phyloP scores from a whole-genome alignment of 371 early-diverging fungal species.

The Pancytospora epiphaga region DNA sequence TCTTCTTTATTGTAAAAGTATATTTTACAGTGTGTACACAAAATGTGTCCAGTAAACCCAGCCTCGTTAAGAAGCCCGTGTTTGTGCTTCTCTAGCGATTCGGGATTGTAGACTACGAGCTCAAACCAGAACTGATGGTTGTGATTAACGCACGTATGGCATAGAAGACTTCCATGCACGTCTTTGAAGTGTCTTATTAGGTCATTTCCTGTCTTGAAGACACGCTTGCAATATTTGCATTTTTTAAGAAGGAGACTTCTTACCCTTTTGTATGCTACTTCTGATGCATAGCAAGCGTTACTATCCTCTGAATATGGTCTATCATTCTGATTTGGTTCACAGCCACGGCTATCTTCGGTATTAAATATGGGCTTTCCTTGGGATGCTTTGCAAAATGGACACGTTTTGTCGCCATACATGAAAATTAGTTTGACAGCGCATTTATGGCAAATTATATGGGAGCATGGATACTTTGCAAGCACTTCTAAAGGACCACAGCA shows the following conservation, averaged over 20 bases:
- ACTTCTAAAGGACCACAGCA: constrained; percentile 11
- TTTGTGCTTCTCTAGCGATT: constrained; percentile 43
- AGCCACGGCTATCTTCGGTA: background rate
- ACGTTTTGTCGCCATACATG: constrained; percentile 27
- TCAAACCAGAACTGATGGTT: constrained; percentile 55
- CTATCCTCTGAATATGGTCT: background rate
- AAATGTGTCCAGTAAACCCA: constrained; percentile 54
- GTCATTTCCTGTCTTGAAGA: constrained; percentile 26
- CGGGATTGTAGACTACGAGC: constrained; percentile 35
- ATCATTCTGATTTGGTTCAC: background rate
- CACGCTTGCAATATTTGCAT: constrained; percentile 46
- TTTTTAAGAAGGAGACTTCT: constrained; percentile 29
- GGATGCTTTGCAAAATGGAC: constrained; percentile 41
- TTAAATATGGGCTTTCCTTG: constrained; percentile 1
- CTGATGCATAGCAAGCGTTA: background rate
- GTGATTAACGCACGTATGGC: constrained; percentile 48
- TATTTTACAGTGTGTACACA: constrained; percentile 53
- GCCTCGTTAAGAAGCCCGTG: constrained; percentile 40
- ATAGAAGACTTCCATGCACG: constrained; percentile 44
- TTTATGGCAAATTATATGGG: constrained; percentile 39
- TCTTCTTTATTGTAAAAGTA: constrained; percentile 49
- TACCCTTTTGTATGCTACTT: constrained; percentile 27
- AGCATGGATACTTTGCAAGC: constrained; percentile 39
- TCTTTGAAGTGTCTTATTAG: constrained; percentile 49
- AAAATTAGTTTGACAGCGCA: constrained; percentile 41